Evolutionary conservation across 2,329 filamentous ascomycete genomes (phyloP), one percentile per base, ranked within the genome.

Genomic region (Penicillium sp.): DNA sequence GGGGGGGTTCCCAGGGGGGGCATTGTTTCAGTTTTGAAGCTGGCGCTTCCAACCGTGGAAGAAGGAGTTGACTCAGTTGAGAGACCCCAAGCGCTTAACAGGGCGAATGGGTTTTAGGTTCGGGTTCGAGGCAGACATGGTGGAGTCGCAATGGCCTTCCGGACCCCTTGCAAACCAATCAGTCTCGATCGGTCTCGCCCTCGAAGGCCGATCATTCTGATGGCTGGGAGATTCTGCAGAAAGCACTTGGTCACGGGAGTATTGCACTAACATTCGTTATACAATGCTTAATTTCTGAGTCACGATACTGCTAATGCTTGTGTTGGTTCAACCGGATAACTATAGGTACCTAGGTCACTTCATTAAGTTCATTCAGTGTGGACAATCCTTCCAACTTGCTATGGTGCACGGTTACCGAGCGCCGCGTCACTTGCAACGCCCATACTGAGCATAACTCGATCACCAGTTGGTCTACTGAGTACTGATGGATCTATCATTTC

Each of bases 41-140:
- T 54, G 59, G 59, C 59, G 59, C 59, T 57, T 61, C 59, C 51
- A 31, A 43, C 45, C 14, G 38, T 48, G 54, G 39, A 50, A 42
- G 54, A 52, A 7, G 22, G 49, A 38, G n/a, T 28, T 20, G 20
- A 20, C 20, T 20, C 20, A 20, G 20, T 20, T 15, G 35, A 17
- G 49, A 28, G 49, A 37, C 35, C 20, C 48, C 22, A 38, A 55
- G 58, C 58, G 58, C 58, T 58, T 58, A 58, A 28, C 49, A 14
- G 20, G 39, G 35, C 35, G 49, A 41, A 38, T 28, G 25, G 17
- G 20, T 52, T 31, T 28, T 28, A 20, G 35, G 28, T 52, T 37
- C 31, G 28, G 28, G 10, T 17, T 31, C 14, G 14, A 25, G 15
- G n/a, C 5, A 15, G 17, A 34, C 17, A 28, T 14, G 47, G 34